phyloP scores from a whole-genome alignment of 2,329 filamentous ascomycete species.

The Tricladium varicosporioides region DNA sequence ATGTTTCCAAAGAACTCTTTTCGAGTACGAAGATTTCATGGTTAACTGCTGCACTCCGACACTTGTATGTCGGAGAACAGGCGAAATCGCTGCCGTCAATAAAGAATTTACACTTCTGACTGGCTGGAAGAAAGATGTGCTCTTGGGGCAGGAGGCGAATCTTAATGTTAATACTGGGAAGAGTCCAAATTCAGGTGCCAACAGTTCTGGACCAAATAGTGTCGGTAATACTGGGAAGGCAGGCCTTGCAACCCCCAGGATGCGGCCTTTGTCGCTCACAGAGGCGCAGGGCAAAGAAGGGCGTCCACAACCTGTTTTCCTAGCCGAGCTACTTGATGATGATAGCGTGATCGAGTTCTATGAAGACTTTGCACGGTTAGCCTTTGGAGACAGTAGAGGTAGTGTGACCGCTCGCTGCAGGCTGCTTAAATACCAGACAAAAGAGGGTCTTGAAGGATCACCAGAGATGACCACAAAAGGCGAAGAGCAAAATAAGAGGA shows the following conservation, averaged over 20 bases:
- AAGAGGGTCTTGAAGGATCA: conserved; percentile 45
- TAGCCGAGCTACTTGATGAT: conserved; percentile 90
- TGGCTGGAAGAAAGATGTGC: conserved; percentile 86
- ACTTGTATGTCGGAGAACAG: conserved; percentile 85
- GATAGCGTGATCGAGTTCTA: conserved; percentile 93
- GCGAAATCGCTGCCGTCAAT: conserved; percentile 91
- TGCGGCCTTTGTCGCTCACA: conserved; percentile 42
- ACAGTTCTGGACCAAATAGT: conserved; percentile 40
- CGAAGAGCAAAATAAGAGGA: conserved; percentile 17
- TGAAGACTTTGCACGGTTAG: conserved; percentile 89
- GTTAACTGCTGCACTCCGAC: conserved; percentile 85
- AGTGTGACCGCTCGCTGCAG: conserved; percentile 81
- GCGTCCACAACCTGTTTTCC: conserved; percentile 75
- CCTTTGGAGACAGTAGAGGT: conserved; percentile 86
- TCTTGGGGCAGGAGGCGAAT: conserved; percentile 85
- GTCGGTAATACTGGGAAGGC: conserved; percentile 38
- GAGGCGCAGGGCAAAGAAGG: conserved; percentile 41
- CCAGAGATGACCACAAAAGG: conserved; percentile 20
- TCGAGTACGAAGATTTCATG: conserved; percentile 92
- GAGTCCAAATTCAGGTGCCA: conserved; percentile 42
- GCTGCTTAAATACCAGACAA: conserved; percentile 84
- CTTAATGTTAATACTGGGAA: conserved; percentile 71
- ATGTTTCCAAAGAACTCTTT: conserved; percentile 87
- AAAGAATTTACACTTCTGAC: conserved; percentile 97
- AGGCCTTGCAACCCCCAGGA: conserved; percentile 51